phyloP scores from a whole-genome alignment of 139 green algal species.

The Gonium pectorale region DNA sequence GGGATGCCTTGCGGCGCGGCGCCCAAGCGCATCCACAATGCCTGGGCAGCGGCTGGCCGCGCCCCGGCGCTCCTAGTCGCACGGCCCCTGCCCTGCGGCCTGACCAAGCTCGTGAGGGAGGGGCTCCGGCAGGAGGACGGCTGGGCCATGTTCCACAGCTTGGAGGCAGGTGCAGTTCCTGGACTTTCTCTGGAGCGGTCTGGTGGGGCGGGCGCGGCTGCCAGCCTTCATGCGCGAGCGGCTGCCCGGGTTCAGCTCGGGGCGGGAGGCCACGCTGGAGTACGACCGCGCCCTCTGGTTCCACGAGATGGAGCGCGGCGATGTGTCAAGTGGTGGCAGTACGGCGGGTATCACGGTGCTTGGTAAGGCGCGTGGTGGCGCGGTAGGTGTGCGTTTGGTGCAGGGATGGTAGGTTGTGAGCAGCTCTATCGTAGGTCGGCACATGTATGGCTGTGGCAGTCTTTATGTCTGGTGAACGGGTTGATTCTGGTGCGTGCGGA shows the following conservation, averaged over 20 bases:
- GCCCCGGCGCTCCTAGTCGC: not conserved
- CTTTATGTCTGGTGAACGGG: no score
- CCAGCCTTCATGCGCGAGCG: not conserved
- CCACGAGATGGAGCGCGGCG: no score
- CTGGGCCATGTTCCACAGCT: not conserved
- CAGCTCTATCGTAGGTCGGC: no score
- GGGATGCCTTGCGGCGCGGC: no score
- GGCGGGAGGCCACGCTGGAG: not conserved
- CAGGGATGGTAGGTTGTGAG: no score
- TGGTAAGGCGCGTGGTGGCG: no score
- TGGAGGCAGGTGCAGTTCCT: not conserved
- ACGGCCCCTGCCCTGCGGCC: not conserved
- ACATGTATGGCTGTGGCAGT: no score
- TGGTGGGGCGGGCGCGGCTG: not conserved
- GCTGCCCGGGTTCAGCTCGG: not conserved
- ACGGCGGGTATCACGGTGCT: no score
- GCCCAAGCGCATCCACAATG: not conserved
- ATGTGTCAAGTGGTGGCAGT: no score
- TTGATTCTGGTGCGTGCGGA: no score
- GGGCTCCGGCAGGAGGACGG: not conserved
- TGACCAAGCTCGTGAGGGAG: not conserved
- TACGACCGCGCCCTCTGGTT: not conserved
- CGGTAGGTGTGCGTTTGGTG: no score
- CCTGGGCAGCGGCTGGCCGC: not conserved
- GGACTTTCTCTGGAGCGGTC: conserved; percentile 5